Base-by-base conservation (phyloP, 352 stramenopile species). In the Phytophthora kernoviae region DNA sequence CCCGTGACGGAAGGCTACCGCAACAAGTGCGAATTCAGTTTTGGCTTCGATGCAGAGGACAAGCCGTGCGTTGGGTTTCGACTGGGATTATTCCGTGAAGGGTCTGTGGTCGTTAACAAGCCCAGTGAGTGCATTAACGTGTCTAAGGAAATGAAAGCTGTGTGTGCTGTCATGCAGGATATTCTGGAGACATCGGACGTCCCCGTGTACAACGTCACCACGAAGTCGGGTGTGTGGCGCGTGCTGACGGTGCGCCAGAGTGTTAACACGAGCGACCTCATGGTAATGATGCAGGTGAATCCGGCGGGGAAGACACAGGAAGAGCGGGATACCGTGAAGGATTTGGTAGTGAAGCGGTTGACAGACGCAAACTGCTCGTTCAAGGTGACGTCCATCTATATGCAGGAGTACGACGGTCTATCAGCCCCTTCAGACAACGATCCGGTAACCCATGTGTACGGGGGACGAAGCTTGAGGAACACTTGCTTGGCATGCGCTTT, bases 11-110 rank as follows among this genome's bases (percentile, higher is more conserved):
- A 93, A 65, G 89, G 91, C 21, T 98, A 98, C 72, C 81, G 97
- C 30, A 99, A 99, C 85, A 99, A 99, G 78, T 98, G 91, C 67
- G 96, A 99, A 65, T 98, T 99, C 70, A 99, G 88, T 36, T 93
- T 98, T 65, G 96, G 96, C 36, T 84, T 88, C 22, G 85, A 96
- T 56, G 75, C 54, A 0, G 69, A 91, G 7, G 76, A 76, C 33
- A 80, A 91, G 61, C 81, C 90, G 1, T 93, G 85, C 40, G 73
- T 97, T 2, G 91, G 91, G 14, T 98, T 98, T 62, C 86, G 91
- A 22, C 73, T 94, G 39, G 84, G 87, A 21, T 59, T 92, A 11
- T 97, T 94, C 68, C 81, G 82, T 56, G 73, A 94, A 42, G 86
- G 84, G 12, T 83, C 84, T 2, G 70, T 95, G 20, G 70, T 89